Evolutionary conservation across 2,329 filamentous ascomycete genomes (phyloP).

Genomic region (Cercospora canescens): DNA sequence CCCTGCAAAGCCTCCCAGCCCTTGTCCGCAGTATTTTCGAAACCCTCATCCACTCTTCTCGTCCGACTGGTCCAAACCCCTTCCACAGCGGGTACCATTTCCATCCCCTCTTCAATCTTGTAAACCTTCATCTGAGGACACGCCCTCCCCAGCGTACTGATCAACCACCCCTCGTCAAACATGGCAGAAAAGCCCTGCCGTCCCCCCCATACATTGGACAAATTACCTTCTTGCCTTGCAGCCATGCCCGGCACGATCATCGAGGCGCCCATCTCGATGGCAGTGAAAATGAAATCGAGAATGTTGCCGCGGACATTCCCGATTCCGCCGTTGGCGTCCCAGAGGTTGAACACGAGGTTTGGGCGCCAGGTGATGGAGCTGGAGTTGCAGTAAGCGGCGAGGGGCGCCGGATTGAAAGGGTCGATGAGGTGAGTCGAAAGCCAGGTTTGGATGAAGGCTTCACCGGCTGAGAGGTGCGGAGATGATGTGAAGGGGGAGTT

Average conservation of each 20-base stretch:
- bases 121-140: constrained; percentile 33
- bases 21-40: constrained; percentile 17
- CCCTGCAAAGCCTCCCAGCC: constrained; percentile 23
- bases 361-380: constrained; percentile 40
- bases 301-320: constrained; percentile 28
- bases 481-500: not conserved
- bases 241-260: constrained; percentile 28
- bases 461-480: not conserved
- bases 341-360: constrained; percentile 47
- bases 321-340: constrained; percentile 46
- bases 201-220: constrained; percentile 28
- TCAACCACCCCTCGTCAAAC: constrained; percentile 34
- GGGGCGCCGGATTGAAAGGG: constrained; percentile 27
- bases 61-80: constrained; percentile 26
- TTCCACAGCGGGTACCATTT: constrained; percentile 20
- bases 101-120: constrained; percentile 17
- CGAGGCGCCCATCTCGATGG: constrained; percentile 43
- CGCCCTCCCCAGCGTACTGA: constrained; percentile 21
- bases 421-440: constrained; percentile 26
- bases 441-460: constrained; percentile 29
- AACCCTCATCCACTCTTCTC: constrained; percentile 27
- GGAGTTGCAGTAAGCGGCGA: constrained; percentile 36
- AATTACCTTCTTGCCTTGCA: constrained; percentile 16
- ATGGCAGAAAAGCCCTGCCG: constrained; percentile 25
- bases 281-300: constrained; percentile 15